Base-by-base conservation (phyloP, 306 rosid genomes). In the Inga laurina region DNA sequence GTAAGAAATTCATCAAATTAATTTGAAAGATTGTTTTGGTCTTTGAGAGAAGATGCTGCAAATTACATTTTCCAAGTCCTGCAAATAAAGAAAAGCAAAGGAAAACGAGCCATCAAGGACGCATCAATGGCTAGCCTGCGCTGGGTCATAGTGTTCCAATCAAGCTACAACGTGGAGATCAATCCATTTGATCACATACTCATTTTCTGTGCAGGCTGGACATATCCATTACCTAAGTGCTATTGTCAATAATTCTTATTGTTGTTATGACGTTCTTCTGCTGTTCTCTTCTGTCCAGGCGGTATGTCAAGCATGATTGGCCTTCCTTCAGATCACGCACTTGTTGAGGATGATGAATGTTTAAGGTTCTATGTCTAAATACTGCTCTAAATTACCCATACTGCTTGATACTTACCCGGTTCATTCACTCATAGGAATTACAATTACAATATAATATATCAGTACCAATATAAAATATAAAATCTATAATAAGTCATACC, bases 271-370 rank as follows among this genome's bases (percentile, higher is more conserved):
- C 49, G 66, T 72, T 85, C 78, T 71, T 64, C 41, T 78, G 80
- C 76, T 34, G 70, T 56, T 87, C 57, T 72, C 79, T 86, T 70
- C 66, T 81, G 74, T 79, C 71, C 83, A 93, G 98, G 91, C 70
- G 91, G 98, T 65, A 94, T 91, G 97, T 54, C 93, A 27, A 89
- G 93, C 84, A 91, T 96, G 99, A 49, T 91, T 51, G 99, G 99
- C 67, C 99, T 92, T 86, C 93, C 97, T 88, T 96, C 98, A 35
- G 99, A 96, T 85, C 98, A 93, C 19, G 97, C 98, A 57, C 94
- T 96, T 48, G 85, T 90, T 19, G 92, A 91, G 54, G 99, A 94
- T 73, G 94, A 88, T 39, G 99, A 96, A 81, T 96, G 99, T 87
- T 82, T 88, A 79, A 92, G 99, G 99, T 96, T 84, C 75, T 82